Conservation (phyloP, 2,329 filamentous ascomycete species). For the Clonostachys sp. region DNA sequence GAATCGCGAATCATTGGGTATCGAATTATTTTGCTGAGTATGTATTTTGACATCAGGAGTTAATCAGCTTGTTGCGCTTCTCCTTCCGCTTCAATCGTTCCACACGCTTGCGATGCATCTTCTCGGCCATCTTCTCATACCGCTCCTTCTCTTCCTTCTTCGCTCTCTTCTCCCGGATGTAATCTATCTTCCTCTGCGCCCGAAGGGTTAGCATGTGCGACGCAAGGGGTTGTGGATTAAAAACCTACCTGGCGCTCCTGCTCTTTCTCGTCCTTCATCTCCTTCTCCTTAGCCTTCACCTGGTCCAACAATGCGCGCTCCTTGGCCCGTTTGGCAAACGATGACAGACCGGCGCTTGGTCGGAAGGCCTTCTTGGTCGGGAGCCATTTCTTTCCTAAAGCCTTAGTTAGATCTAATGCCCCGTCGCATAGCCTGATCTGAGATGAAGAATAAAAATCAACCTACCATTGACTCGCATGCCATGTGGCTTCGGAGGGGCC, state of each 20-base stretch:
- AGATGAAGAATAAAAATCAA: no score
- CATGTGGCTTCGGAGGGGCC: no score
- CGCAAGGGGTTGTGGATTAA: background rate
- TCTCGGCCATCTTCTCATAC: constrained; percentile 91
- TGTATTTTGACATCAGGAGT: constrained; percentile 41
- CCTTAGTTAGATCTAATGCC: background rate
- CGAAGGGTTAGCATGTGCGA: background rate
- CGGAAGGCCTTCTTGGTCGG: constrained; percentile 78
- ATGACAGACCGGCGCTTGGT: constrained; percentile 69
- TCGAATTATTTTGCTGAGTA: background rate
- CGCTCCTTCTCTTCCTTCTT: constrained; percentile 91
- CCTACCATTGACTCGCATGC: no score
- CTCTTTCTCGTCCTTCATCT: constrained; percentile 95
- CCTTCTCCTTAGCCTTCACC: constrained; percentile 90
- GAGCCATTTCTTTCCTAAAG: constrained; percentile 96
- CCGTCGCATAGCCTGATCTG: no score
- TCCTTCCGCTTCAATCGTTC: constrained; percentile 92
- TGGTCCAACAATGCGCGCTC: constrained; percentile 65
- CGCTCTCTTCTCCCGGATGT: constrained; percentile 78
- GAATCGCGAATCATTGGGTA: constrained; percentile 14
- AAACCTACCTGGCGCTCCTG: constrained; percentile 70
- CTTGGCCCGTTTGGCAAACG: constrained; percentile 73
- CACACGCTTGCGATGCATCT: constrained; percentile 95
- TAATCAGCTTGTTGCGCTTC: constrained; percentile 86
- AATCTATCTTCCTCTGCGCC: constrained; percentile 65